Conservation (phyloP, 306 rosid species). For the Vigna nakashimae region DNA sequence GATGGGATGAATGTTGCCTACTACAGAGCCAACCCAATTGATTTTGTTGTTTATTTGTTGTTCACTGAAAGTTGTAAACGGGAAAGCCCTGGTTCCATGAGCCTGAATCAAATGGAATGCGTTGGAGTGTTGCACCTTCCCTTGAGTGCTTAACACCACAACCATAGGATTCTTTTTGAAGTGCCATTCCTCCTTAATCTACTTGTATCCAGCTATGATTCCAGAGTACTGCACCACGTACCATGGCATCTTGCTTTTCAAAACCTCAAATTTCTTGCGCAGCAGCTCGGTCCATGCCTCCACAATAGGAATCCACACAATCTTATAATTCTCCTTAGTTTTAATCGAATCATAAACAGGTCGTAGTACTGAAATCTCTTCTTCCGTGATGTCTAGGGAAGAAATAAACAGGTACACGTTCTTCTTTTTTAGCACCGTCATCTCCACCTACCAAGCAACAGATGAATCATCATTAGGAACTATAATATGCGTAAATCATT, state of each 20-base stretch:
- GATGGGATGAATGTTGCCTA: neutral
- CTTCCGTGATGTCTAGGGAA: slow-evolving; percentile 43
- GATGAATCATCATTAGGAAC: neutral
- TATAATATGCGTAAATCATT: neutral
- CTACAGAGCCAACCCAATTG: slow-evolving; percentile 45
- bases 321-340: slow-evolving; percentile 46
- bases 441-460: neutral
- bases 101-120: slow-evolving; percentile 61
- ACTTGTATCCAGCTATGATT: slow-evolving; percentile 51
- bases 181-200: slow-evolving; percentile 66
- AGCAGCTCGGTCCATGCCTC: slow-evolving; percentile 58
- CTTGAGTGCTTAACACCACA: slow-evolving; percentile 58
- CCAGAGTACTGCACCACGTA: slow-evolving; percentile 44
- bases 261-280: slow-evolving; percentile 55
- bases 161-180: slow-evolving; percentile 59
- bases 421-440: neutral
- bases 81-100: slow-evolving; percentile 61
- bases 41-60: neutral
- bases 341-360: slow-evolving; percentile 50
- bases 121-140: slow-evolving; percentile 54
- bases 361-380: slow-evolving; percentile 47
- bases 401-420: neutral
- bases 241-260: slow-evolving; percentile 64
- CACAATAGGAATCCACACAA: slow-evolving; percentile 75
- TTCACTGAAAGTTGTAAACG: slow-evolving; percentile 24